A percentile compares a stretch with the other conserved stretches of the same genome.
Conservation (phyloP, 2,329 filamentous ascomycete species). For the Nothophoma quercina region DNA sequence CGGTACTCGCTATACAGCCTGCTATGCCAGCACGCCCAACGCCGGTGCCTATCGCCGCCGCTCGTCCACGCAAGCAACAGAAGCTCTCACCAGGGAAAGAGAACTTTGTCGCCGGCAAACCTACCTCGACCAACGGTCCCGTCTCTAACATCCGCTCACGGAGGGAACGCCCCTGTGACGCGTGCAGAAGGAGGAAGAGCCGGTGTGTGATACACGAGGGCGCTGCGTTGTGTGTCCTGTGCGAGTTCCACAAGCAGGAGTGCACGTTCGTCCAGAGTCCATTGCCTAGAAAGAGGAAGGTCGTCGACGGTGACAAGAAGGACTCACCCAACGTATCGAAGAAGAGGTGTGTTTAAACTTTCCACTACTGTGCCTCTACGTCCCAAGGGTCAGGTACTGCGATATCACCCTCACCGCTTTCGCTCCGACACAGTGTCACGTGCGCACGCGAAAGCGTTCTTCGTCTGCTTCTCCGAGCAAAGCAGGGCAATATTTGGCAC, state of each 20-base stretch:
- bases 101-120: constrained; percentile 50
- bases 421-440: constrained; percentile 25
- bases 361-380: constrained; percentile 19
- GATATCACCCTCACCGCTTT: constrained; percentile 17
- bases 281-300: constrained; percentile 79
- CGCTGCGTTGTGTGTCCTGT: constrained; percentile 75
- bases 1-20: constrained; percentile 58
- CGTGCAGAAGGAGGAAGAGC: constrained; percentile 75
- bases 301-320: constrained; percentile 69
- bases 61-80: constrained; percentile 52
- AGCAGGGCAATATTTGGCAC: not conserved
- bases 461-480: not conserved
- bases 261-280: constrained; percentile 82
- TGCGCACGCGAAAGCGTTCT: constrained; percentile 27
- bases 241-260: constrained; percentile 78
- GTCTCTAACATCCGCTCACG: constrained; percentile 51
- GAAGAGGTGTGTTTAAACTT: constrained; percentile 68
- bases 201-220: constrained; percentile 83
- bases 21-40: constrained; percentile 54
- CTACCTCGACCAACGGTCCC: constrained; percentile 43
- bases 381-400: constrained; percentile 20
- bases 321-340: constrained; percentile 65
- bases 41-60: constrained; percentile 56
- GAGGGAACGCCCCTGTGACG: constrained; percentile 62
- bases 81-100: constrained; percentile 54